Evolutionary conservation across 768 basidiomycete species (phyloP).

Genomic region (Xerocomellus dryophilus): DNA sequence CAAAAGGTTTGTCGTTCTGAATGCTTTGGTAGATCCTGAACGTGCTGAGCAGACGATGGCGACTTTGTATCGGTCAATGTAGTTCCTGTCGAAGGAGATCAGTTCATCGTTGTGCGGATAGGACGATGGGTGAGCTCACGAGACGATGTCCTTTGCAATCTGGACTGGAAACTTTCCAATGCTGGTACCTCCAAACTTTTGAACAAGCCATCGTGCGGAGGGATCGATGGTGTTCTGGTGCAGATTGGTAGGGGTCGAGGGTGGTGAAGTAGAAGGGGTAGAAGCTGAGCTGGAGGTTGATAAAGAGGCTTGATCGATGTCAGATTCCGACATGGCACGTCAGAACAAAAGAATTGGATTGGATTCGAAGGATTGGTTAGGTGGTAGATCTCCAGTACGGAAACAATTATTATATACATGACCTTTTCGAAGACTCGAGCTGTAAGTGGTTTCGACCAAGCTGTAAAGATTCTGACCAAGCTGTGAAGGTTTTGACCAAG

Average conservation of each 20-base stretch:
- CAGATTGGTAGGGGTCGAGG: slow-evolving; percentile 64
- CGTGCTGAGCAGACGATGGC: slow-evolving; percentile 96
- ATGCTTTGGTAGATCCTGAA: slow-evolving; percentile 89
- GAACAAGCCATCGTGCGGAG: slow-evolving; percentile 79
- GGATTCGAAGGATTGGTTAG: neutral
- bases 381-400: neutral
- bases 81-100: slow-evolving; percentile 42
- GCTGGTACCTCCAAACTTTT: slow-evolving; percentile 94
- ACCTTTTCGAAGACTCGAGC: neutral
- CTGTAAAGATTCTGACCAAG: too few relatives aligned
- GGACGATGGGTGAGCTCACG: slow-evolving; percentile 52
- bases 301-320: neutral
- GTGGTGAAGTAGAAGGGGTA: slow-evolving; percentile 26
- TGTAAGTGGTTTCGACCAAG: too few relatives aligned
- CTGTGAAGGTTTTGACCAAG: too few relatives aligned
- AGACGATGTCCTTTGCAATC: slow-evolving; percentile 81
- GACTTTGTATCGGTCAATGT: slow-evolving; percentile 77
- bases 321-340: slow-evolving; percentile 30
- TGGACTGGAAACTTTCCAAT: slow-evolving; percentile 84
- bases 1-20: slow-evolving; percentile 94
- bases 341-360: slow-evolving; percentile 7
- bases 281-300: neutral
- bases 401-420: too few relatives aligned
- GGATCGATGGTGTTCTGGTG: slow-evolving; percentile 78
- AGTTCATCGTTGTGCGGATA: neutral